Evolutionary conservation across 106 monocot species (phyloP), one percentile per base, ranked within the genome.

Genomic region (Narthecium ossifragum): DNA sequence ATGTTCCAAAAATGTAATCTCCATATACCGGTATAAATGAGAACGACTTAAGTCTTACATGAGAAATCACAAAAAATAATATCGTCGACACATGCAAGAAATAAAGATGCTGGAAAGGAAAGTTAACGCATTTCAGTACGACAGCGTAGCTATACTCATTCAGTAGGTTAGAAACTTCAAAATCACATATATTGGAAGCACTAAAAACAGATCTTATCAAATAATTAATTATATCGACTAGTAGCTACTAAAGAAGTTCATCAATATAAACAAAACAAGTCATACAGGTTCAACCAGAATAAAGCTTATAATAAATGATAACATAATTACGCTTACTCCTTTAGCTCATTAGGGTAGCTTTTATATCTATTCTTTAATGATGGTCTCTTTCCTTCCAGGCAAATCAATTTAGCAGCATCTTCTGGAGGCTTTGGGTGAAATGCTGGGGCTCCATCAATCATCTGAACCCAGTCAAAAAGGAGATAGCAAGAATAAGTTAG

Each of bases 381-480:
- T 55, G 96, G 90, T 45, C 96, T 78, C 60, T 70, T 31, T 62
- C 96, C 86, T 66, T 90, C 76, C 43, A 90, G 63, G 64, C 83
- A 90, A 51, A 96, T 80, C 75, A 84, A 58, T 41, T 80, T 83
- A 12, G 74, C 63, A 65, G 73, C 78, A 14, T 86, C 86, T 69
- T 80, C 67, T 24, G 83, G 68, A 37, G 73, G 0, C 48, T 73
- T 90, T 37, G 80, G 80, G 55, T 90, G 83, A 65, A 96, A 96
- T 52, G 83, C 72, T 33, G 80, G 83, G 30, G 51, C 26, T 50
- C 90, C 96, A 70, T 96, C 86, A 60, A 96, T 69, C 96, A 96
- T 90, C 96, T 96, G 62, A 66, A 63, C 22, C 30, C 58, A 74
- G 8, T 34, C 34, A 57, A 34, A 34, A 6, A 8, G 15, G 9